These are phyloP conservation scores for Podaxis pistillaris DNA, from an alignment of 768 basidiomycete genomes.

Conservation along the genomic window DNA sequence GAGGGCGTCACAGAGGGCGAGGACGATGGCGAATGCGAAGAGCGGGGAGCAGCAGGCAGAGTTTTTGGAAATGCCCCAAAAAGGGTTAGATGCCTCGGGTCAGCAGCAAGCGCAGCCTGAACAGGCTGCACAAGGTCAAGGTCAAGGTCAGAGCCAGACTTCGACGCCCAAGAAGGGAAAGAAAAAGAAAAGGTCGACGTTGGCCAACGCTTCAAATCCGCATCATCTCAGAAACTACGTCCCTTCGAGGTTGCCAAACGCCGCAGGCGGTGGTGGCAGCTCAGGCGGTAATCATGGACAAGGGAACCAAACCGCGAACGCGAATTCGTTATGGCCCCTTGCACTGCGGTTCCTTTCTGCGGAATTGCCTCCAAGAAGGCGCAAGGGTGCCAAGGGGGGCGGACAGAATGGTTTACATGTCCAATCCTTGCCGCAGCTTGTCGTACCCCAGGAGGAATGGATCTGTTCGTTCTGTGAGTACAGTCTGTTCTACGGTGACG, in stretches of 20 bases:
- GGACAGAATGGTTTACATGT: slow-evolving; percentile 9
- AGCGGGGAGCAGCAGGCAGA: slow-evolving; percentile 35
- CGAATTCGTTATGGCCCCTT: slow-evolving; percentile 55
- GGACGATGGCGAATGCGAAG: slow-evolving; percentile 24
- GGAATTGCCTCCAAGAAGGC: slow-evolving; percentile 52
- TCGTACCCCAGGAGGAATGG: slow-evolving; percentile 80
- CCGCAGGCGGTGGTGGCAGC: slow-evolving; percentile 23
- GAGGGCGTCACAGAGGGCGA: slow-evolving; percentile 37
- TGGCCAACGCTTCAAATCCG: slow-evolving; percentile 92
- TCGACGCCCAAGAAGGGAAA: slow-evolving; percentile 44
- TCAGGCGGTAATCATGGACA: slow-evolving; percentile 19
- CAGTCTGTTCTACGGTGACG: slow-evolving; percentile 86
- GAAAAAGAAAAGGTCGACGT: slow-evolving; percentile 92
- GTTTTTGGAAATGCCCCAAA: slow-evolving; percentile 32
- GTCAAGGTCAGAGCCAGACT: slow-evolving; percentile 12
- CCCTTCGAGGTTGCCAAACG: slow-evolving; percentile 72
- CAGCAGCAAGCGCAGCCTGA: slow-evolving; percentile 9
- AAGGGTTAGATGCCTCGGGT: slow-evolving; percentile 13
- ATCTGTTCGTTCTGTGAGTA: slow-evolving; percentile 96
- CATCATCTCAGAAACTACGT: slow-evolving; percentile 95
- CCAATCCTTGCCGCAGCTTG: slow-evolving; percentile 29
- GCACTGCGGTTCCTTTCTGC: slow-evolving; percentile 69
- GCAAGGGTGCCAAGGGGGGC: slow-evolving; percentile 15
- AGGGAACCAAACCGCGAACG: slow-evolving; percentile 31
- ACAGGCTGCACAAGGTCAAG: not conserved